phyloP scores from a whole-genome alignment of 345 rosid species.

The Lepidium africanum region DNA sequence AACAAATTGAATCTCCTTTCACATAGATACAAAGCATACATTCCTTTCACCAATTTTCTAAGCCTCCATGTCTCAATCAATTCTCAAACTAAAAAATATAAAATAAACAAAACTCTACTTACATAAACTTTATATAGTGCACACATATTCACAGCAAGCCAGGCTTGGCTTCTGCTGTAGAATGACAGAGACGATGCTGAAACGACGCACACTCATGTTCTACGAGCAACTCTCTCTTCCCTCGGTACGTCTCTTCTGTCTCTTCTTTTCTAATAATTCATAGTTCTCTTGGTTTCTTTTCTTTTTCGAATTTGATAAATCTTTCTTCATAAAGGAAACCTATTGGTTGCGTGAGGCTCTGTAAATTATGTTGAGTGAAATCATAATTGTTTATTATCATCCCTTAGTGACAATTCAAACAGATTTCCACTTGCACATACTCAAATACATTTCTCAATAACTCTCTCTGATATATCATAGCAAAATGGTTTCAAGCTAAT shows the following conservation, averaged over 20 bases:
- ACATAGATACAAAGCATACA: conserved; percentile 8
- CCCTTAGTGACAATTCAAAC: background rate
- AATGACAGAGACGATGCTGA: background rate
- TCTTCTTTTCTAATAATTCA: background rate
- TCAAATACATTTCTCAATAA: background rate
- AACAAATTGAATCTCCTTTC: background rate
- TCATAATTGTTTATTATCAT: background rate
- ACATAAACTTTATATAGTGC: background rate
- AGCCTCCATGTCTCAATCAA: background rate
- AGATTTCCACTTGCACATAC: background rate
- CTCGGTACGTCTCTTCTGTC: background rate
- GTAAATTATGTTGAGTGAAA: background rate
- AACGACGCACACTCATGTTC: conserved; percentile 20
- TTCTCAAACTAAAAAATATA: background rate
- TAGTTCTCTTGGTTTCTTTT: background rate
- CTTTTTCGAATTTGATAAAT: background rate
- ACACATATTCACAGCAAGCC: background rate
- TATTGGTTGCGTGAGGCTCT: background rate
- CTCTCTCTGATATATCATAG: background rate
- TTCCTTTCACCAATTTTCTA: conserved; percentile 4
- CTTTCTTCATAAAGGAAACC: background rate
- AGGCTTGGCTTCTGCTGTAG: background rate
- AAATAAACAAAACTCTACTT: background rate
- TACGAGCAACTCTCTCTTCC: conserved; percentile 29
- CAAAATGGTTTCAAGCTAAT: background rate